phyloP scores from a whole-genome alignment of 371 early-diverging fungal species.

The Mucor indicus region DNA sequence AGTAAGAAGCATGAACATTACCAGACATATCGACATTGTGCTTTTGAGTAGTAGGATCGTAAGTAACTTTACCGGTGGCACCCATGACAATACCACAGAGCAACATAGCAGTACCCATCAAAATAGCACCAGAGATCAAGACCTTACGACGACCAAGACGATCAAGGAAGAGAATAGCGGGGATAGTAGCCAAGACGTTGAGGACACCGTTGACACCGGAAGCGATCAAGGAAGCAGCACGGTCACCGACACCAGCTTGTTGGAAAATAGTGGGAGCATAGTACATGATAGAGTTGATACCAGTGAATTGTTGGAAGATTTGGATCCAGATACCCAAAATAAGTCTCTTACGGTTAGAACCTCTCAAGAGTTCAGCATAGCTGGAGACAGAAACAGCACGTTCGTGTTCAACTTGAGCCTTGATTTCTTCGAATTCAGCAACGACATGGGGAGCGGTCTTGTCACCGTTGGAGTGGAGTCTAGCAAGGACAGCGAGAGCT shows the following conservation, averaged over 20 bases:
- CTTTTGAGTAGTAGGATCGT: constrained; percentile 7
- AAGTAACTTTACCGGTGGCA: constrained; percentile 17
- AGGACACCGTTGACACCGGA: constrained; percentile 75
- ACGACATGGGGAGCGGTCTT: constrained; percentile 54
- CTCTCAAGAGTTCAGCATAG: constrained; percentile 72
- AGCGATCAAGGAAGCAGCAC: constrained; percentile 59
- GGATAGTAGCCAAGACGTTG: constrained; percentile 69
- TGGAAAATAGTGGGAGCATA: constrained; percentile 71
- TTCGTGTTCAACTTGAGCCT: constrained; percentile 68
- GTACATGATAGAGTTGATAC: constrained; percentile 53
- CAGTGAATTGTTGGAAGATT: constrained; percentile 58
- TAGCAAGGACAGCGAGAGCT: constrained; percentile 70
- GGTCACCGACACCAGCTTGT: constrained; percentile 57
- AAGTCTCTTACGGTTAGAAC: constrained; percentile 56
- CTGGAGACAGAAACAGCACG: constrained; percentile 58
- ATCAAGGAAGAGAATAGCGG: constrained; percentile 65
- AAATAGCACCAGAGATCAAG: constrained; percentile 39
- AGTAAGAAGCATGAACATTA: constrained; percentile 39
- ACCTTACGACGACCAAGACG: constrained; percentile 45
- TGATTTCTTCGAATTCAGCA: constrained; percentile 77
- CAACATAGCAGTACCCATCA: constrained; percentile 46
- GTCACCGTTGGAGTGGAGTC: constrained; percentile 64
- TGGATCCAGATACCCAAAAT: constrained; percentile 74
- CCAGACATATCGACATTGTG: constrained; percentile 30
- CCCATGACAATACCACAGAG: constrained; percentile 47